A percentile compares a stretch with the other conserved stretches of the same genome.
phyloP scores from a whole-genome alignment of 176 grass and related monocot species.

The Aegilops tauschii region DNA sequence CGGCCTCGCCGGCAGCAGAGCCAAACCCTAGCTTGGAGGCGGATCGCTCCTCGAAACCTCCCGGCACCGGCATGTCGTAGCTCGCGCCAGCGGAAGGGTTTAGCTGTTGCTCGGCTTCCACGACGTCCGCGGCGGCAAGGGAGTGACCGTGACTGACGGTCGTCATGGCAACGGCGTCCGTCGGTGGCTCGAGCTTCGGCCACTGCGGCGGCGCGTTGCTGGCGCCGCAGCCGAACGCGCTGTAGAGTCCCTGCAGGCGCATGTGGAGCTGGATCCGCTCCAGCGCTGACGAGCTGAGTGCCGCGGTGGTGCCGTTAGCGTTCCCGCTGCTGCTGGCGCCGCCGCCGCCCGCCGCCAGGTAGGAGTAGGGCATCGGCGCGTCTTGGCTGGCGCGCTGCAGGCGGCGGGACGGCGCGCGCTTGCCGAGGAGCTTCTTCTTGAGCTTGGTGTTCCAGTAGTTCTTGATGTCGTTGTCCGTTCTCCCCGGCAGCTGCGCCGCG shows the following conservation, averaged over 20 bases:
- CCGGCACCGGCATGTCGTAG: constrained; percentile 39
- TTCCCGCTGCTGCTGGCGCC: not conserved
- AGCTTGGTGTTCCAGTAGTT: constrained; percentile 99
- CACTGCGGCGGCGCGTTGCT: constrained; percentile 7
- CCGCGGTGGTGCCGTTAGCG: not conserved
- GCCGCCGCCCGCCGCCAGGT: not conserved
- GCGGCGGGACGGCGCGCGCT: constrained; percentile 51
- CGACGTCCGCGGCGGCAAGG: not conserved
- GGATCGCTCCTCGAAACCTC: constrained; percentile 40
- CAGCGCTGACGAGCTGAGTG: constrained; percentile 64
- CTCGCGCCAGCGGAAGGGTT: not conserved
- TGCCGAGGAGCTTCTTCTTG: constrained; percentile 97
- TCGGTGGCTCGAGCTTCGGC: constrained; percentile 47
- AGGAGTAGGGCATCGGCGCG: not conserved
- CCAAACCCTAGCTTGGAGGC: constrained; percentile 45
- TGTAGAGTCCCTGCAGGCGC: constrained; percentile 82
- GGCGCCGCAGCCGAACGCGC: constrained; percentile 32
- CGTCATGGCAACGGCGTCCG: constrained; percentile 32
- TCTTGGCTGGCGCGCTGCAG: constrained; percentile 24
- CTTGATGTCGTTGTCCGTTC: constrained; percentile 99
- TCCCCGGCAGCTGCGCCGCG: constrained; percentile 86
- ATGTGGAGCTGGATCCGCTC: constrained; percentile 96
- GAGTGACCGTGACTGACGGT: not conserved
- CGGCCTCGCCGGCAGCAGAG: constrained; percentile 26
- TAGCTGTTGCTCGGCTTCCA: constrained; percentile 19